phyloP scores from a whole-genome alignment of 306 rosid species.

The Vachellia pachyceras region DNA sequence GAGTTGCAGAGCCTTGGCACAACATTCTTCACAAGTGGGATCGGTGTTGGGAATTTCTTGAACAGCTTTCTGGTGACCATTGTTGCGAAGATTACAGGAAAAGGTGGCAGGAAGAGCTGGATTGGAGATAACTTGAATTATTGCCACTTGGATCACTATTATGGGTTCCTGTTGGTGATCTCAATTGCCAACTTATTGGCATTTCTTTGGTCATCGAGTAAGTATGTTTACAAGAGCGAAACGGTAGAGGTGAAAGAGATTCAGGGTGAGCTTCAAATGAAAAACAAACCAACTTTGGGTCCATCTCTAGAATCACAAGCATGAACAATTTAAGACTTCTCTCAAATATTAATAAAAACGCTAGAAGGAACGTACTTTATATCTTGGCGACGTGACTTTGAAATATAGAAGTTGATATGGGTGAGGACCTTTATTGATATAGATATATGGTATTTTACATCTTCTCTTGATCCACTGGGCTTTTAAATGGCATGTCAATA shows the following conservation, averaged over 20 bases:
- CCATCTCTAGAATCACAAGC: conserved; percentile 51
- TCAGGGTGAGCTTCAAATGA: conserved; percentile 43
- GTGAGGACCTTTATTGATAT: not conserved
- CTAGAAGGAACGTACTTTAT: not conserved
- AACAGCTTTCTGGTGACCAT: conserved; percentile 83
- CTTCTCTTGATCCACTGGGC: not conserved
- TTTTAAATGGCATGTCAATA: too few relatives aligned
- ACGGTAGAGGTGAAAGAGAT: conserved; percentile 41
- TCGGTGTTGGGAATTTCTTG: conserved; percentile 81
- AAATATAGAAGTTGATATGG: not conserved
- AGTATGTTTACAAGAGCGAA: conserved; percentile 54
- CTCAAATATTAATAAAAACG: not conserved
- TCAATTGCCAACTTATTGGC: conserved; percentile 43
- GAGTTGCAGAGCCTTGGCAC: conserved; percentile 86
- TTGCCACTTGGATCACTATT: conserved; percentile 84
- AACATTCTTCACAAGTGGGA: conserved; percentile 70
- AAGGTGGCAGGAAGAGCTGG: conserved; percentile 70
- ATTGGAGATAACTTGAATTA: conserved; percentile 79
- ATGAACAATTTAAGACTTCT: conserved; percentile 19
- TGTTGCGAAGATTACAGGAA: conserved; percentile 59
- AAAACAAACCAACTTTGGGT: conserved; percentile 43
- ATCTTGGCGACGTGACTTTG: not conserved
- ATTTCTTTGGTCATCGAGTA: conserved; percentile 52
- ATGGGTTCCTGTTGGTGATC: conserved; percentile 62
- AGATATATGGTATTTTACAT: not conserved